These are phyloP conservation scores for Chlorella ohadii DNA, from an alignment of 139 green algal species.

Conservation along the genomic window DNA sequence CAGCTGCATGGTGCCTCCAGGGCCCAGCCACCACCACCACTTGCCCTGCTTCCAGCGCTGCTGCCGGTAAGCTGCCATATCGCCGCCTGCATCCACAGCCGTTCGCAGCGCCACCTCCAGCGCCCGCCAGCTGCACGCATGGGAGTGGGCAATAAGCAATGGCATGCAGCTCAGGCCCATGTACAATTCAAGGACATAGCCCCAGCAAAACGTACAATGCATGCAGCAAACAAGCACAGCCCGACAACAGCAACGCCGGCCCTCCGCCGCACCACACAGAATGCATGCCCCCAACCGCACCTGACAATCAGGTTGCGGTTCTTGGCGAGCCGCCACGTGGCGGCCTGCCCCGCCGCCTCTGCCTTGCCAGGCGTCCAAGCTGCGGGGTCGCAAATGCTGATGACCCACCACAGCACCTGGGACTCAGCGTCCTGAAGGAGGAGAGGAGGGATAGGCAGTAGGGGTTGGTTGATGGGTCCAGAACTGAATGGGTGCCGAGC, in stretches of 20 bases:
- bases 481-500: no score
- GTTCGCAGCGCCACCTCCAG: not conserved
- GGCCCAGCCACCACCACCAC: constrained; percentile 20
- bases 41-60: constrained; percentile 2
- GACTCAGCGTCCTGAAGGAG: not conserved
- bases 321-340: not conserved
- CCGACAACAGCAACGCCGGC: not conserved
- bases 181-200: no score
- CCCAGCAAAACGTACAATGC: no score
- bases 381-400: not conserved
- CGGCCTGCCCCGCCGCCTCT: not conserved
- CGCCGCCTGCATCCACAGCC: not conserved
- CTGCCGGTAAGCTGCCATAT: not conserved
- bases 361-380: not conserved
- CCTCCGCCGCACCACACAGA: not conserved
- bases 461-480: no score
- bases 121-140: not conserved
- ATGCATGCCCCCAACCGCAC: not conserved
- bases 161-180: no score
- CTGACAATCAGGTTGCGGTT: not conserved
- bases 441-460: no score
- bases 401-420: not conserved
- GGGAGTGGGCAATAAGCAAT: not conserved
- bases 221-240: no score
- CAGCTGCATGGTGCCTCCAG: not conserved